Base-by-base conservation (phyloP, 352 stramenopile genomes). In the Phytophthora pluvialis region DNA sequence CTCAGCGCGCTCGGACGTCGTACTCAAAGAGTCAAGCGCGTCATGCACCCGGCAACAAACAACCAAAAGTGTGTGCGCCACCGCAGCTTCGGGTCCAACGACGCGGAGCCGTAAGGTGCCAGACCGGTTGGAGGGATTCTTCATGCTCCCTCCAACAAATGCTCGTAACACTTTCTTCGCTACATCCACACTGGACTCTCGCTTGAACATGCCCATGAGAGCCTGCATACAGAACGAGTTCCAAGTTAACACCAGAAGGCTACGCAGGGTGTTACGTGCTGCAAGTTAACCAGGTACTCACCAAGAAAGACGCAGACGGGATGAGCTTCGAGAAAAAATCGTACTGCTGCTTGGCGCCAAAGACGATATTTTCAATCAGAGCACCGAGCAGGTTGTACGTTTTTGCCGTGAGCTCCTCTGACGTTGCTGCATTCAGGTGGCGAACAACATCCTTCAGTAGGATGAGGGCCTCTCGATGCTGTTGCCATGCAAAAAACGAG, bases 141-240 rank as follows among this genome's bases (percentile, higher is more conserved):
- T 72, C 61, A 75, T 65, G 7, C 38, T 67, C 5, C 67, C 67
- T 1, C 71, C 63, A 16, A 95, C 83, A 64, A 94, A 95, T 1
- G 86, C 83, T 49, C 82, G 73, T 9, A 97, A 70, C 8, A 97
- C 83, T 63, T 94, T 89, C 57, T 95, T 95, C 7, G 84, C 90
- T 9, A 95, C 81, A 16, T 86, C 54, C 5, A 95, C 81, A 55
- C 89, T 97, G 15, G 83, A 79, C 31, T 93, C 83, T 10, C 77
- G 83, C 28, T 89, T 89, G 47, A 97, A 97, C 80, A 95, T 90
- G 0, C 88, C 89, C 67, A 97, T 83, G 3, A 97, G 70, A 45
- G 79, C 77, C 71, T 89, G 26, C 21, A 58, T 11, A 31, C 18
- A 26, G 25, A 15, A 45, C 7, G 39, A 54, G 12, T 29, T 40